Percentiles rank a stretch among this genome's conserved stretches.
Conservation (phyloP, 768 basidiomycete genomes). For the Cubamyces sp. region DNA sequence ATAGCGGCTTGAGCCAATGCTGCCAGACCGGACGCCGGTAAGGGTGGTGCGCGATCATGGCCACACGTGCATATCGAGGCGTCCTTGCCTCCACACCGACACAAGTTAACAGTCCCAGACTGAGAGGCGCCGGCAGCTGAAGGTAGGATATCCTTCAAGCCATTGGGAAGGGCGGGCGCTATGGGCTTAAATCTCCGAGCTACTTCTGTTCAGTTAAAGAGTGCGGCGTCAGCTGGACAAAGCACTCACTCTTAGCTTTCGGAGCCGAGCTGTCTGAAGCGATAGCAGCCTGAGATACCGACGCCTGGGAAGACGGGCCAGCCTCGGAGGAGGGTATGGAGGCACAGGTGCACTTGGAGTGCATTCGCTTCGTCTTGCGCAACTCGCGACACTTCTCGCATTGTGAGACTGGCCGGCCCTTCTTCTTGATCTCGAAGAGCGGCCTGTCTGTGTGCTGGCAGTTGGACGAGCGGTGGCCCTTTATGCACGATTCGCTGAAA, state of each 20-base stretch:
- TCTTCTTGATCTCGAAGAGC: constrained; percentile 92
- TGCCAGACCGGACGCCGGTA: constrained; percentile 35
- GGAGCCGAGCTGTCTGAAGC: background rate
- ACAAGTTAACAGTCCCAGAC: background rate
- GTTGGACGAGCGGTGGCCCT: constrained; percentile 89
- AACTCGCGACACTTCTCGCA: constrained; percentile 84
- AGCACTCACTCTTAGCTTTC: constrained; percentile 45
- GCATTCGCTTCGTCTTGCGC: constrained; percentile 77
- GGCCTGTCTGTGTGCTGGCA: constrained; percentile 88
- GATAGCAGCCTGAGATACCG: background rate
- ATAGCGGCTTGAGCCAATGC: constrained; percentile 43
- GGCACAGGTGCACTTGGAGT: constrained; percentile 78
- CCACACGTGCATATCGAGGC: constrained; percentile 22
- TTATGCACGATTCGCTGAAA: constrained; percentile 86
- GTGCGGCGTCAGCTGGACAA: too few relatives aligned
- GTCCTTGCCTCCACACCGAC: constrained; percentile 23
- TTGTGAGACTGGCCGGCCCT: constrained; percentile 90
- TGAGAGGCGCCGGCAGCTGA: background rate
- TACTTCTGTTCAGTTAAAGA: constrained; percentile 41
- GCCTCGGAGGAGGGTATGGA: constrained; percentile 30
- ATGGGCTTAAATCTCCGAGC: constrained; percentile 74
- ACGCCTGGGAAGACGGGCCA: constrained; percentile 11
- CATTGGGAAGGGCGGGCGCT: constrained; percentile 73
- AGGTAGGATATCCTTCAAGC: constrained; percentile 57
- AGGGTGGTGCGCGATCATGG: constrained; percentile 13